These are phyloP conservation scores for Cyberlindnera nakhonratchasimensis DNA, from an alignment of 805 yeast species.

Conservation along the genomic window DNA sequence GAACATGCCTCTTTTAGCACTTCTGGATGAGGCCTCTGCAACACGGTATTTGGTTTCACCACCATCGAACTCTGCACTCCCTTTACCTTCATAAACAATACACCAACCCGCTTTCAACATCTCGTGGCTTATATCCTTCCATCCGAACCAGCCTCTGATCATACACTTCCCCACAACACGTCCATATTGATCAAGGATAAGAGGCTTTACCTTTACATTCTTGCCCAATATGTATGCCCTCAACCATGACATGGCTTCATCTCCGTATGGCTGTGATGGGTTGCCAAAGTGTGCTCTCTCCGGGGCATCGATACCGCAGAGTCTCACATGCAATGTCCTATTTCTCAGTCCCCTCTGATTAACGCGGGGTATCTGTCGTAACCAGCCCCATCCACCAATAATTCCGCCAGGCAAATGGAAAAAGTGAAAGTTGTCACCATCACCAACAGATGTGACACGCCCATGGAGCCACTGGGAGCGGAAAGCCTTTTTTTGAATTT, in stretches of 20 bases:
- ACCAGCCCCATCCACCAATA: constrained; percentile 91
- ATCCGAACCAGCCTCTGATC: constrained; percentile 58
- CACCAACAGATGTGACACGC: constrained; percentile 85
- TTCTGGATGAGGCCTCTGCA: constrained; percentile 60
- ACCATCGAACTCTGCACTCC: constrained; percentile 84
- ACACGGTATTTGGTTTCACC: constrained; percentile 54
- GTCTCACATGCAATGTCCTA: constrained; percentile 73
- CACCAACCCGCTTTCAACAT: constrained; percentile 85
- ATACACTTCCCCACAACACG: constrained; percentile 74
- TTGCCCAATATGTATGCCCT: constrained; percentile 60
- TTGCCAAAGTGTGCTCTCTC: constrained; percentile 93
- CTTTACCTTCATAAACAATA: constrained; percentile 79
- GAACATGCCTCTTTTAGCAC: constrained; percentile 67
- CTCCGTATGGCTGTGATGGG: constrained; percentile 83
- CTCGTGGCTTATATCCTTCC: constrained; percentile 78
- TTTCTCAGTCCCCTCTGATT: constrained; percentile 45
- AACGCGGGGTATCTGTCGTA: constrained; percentile 59
- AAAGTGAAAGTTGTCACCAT: constrained; percentile 91
- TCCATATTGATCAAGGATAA: constrained; percentile 82
- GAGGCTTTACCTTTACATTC: constrained; percentile 70
- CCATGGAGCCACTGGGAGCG: constrained; percentile 54
- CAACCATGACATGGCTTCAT: constrained; percentile 82
- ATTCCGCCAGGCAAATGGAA: constrained; percentile 93
- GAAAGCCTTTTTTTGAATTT: constrained; percentile 47
- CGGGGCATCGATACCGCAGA: constrained; percentile 96